Evolutionary conservation across 1,139 yeast genomes (phyloP).

Genomic region (Citeromyces hawaiiensis): DNA sequence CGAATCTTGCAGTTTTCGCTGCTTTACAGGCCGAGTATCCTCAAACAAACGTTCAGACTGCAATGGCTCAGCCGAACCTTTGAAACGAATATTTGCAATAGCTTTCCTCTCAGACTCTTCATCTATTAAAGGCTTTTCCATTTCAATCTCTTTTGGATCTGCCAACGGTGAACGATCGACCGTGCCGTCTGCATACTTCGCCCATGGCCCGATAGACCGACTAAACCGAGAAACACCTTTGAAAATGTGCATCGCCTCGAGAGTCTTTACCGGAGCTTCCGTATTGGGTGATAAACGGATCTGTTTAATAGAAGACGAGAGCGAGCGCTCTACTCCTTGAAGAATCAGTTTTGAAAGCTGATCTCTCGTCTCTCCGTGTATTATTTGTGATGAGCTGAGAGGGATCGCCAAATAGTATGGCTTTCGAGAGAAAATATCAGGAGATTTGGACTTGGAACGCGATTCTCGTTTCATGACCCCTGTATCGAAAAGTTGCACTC

Average conservation of each 20-base stretch:
- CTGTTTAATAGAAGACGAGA: constrained; percentile 24
- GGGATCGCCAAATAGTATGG: constrained; percentile 62
- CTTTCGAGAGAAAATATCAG: constrained; percentile 30
- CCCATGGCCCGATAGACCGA: constrained; percentile 54
- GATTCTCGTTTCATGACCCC: constrained; percentile 6
- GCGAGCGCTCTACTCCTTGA: constrained; percentile 41
- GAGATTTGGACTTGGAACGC: constrained; percentile 3
- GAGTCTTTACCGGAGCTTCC: constrained; percentile 37
- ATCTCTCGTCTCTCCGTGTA: constrained; percentile 42
- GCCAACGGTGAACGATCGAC: constrained; percentile 53
- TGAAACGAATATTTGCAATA: constrained; percentile 40
- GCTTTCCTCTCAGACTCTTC: constrained; percentile 14
- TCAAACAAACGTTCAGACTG: constrained; percentile 24
- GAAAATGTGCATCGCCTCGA: constrained; percentile 39
- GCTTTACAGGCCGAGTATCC: constrained; percentile 14
- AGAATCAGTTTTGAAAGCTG: constrained; percentile 36
- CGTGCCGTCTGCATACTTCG: constrained; percentile 50
- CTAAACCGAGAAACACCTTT: constrained; percentile 51
- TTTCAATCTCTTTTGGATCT: constrained; percentile 19
- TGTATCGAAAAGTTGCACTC: constrained; percentile 60
- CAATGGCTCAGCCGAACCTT: constrained; percentile 31
- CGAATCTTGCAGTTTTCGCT: constrained; percentile 12
- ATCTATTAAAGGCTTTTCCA: constrained; percentile 5
- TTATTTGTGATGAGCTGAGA: constrained; percentile 47
- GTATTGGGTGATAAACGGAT: constrained; percentile 16